A percentile compares a stretch with the other conserved stretches of the same genome.
Evolutionary conservation across 768 basidiomycete genomes (phyloP).

Genomic region (Dioszegia hungarica): DNA sequence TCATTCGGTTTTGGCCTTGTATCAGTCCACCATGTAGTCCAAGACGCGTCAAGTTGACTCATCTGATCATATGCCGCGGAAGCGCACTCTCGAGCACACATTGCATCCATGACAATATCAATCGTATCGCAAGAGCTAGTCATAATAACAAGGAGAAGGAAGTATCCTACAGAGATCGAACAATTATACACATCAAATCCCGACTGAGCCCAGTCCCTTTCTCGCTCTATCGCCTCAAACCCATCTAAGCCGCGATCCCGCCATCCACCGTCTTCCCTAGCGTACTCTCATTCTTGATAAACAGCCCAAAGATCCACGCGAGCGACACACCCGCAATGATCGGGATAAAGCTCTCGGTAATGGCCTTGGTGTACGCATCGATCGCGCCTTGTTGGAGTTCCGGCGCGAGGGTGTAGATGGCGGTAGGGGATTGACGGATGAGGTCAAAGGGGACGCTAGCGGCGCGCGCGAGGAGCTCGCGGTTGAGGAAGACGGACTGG

Average conservation of each 20-base stretch:
- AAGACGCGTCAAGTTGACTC: no score
- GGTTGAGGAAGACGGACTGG: constrained; percentile 35
- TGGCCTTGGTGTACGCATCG: constrained; percentile 38
- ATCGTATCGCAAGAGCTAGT: no score
- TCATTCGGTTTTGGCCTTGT: neutral
- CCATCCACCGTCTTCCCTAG: constrained; percentile 21
- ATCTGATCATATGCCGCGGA: no score
- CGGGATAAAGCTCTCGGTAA: constrained; percentile 36
- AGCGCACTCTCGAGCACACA: no score
- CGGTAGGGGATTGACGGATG: constrained; percentile 29
- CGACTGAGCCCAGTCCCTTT: neutral
- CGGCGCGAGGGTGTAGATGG: constrained; percentile 23
- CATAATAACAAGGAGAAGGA: neutral
- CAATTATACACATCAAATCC: neutral
- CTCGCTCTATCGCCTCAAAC: neutral
- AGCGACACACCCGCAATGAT: constrained; percentile 29
- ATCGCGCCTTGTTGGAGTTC: constrained; percentile 29
- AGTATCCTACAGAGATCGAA: neutral
- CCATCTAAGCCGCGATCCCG: neutral
- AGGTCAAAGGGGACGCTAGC: constrained; percentile 32
- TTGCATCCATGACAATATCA: neutral
- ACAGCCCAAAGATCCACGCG: constrained; percentile 21
- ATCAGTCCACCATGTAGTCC: no score
- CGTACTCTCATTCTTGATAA: constrained; percentile 37
- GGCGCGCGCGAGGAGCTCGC: constrained; percentile 20